Evolutionary conservation across 768 basidiomycete genomes (phyloP).

Genomic region (Kwoniella mangroviensis): DNA sequence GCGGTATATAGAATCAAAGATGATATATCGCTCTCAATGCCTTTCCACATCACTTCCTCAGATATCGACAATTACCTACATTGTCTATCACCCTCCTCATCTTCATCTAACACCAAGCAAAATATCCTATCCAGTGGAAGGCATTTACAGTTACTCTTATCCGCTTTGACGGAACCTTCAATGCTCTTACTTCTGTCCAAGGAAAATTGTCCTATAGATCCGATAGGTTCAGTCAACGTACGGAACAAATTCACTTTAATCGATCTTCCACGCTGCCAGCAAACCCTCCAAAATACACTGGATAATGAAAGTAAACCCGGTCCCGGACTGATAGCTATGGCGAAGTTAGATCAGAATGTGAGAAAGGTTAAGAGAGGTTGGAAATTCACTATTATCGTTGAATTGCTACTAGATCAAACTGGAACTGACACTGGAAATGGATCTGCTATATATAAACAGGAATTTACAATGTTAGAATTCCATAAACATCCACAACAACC

Average conservation of each 20-base stretch:
- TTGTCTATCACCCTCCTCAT: not conserved
- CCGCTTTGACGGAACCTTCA: conserved; percentile 25
- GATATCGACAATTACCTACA: not conserved
- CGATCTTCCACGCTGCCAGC: not conserved
- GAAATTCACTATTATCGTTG: conserved; percentile 24
- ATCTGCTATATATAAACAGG: conserved; percentile 23
- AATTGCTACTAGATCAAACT: conserved; percentile 2
- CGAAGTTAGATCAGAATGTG: conserved; percentile 6
- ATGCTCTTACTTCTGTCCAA: conserved; percentile 30
- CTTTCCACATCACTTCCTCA: not conserved
- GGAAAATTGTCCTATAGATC: conserved; percentile 26
- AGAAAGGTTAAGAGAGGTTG: conserved; percentile 29
- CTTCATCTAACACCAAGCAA: not conserved
- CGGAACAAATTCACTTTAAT: conserved; percentile 29
- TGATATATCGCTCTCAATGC: not conserved
- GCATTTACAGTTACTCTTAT: conserved; percentile 26
- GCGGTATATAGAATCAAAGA: not conserved
- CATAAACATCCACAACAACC: conserved; percentile 13
- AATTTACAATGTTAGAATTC: conserved; percentile 25
- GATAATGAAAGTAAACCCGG: not conserved
- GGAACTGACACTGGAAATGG: not conserved
- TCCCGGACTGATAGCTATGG: not conserved
- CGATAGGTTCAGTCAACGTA: conserved; percentile 37
- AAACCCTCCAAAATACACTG: not conserved
- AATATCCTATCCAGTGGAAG: not conserved